Conservation (phyloP, 1,284 basidiomycete species). For the Afroboletus lepidellus region DNA sequence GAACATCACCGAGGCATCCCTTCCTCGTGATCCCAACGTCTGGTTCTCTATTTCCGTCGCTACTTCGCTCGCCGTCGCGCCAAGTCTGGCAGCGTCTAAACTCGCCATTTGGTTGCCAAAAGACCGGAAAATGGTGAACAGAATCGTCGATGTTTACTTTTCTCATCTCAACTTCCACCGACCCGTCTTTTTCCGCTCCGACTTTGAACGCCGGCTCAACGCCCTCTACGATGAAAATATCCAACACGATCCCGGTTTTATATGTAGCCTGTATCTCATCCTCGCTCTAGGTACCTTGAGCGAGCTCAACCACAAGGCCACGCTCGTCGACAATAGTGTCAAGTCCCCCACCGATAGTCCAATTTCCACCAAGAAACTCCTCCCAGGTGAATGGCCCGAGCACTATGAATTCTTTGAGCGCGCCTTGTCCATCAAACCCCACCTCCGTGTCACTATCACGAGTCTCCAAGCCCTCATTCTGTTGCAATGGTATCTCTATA, state of each 20-base stretch:
- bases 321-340: conserved; percentile 32
- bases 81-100: conserved; percentile 33
- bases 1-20: conserved; percentile 49
- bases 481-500: conserved; percentile 83
- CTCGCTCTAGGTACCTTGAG: conserved; percentile 77
- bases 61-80: conserved; percentile 43
- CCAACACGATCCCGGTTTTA: conserved; percentile 67
- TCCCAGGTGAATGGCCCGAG: conserved; percentile 72
- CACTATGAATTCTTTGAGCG: conserved; percentile 80
- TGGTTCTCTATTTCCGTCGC: conserved; percentile 57
- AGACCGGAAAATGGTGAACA: conserved; percentile 61
- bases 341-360: conserved; percentile 32
- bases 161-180: conserved; percentile 71
- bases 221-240: conserved; percentile 59
- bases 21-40: conserved; percentile 57
- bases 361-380: conserved; percentile 51
- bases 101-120: conserved; percentile 70
- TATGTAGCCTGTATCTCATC: conserved; percentile 74
- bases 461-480: conserved; percentile 79
- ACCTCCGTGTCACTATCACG: conserved; percentile 73
- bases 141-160: conserved; percentile 70
- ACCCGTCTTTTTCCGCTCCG: conserved; percentile 64
- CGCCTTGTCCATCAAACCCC: conserved; percentile 72
- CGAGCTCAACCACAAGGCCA: conserved; percentile 70
- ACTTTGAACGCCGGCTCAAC: conserved; percentile 61